These are phyloP conservation scores for Amanita brunnescens DNA, from an alignment of 768 basidiomycete genomes.

Conservation along the genomic window DNA sequence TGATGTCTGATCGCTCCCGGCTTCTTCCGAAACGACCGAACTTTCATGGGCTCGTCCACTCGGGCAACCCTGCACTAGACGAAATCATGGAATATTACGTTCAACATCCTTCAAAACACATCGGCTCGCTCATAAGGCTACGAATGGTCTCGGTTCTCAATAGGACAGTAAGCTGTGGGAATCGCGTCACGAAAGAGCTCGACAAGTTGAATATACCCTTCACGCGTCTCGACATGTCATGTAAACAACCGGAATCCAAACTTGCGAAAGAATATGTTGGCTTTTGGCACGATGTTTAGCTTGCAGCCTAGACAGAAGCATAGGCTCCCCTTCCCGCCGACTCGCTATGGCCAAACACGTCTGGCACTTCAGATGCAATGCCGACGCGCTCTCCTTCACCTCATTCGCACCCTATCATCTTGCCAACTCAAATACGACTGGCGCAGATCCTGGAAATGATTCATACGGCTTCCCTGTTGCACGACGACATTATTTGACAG, in stretches of 20 bases:
- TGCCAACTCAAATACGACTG: slow-evolving; percentile 84
- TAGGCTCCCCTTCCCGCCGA: slow-evolving; percentile 19
- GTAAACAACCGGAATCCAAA: too few relatives aligned
- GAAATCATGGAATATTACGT: slow-evolving; percentile 93
- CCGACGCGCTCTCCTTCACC: slow-evolving; percentile 12
- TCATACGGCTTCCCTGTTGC: slow-evolving; percentile 90
- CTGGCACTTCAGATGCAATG: slow-evolving; percentile 6
- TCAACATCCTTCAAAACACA: slow-evolving; percentile 79
- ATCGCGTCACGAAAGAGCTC: slow-evolving; percentile 39
- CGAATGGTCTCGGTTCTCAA: slow-evolving; percentile 72
- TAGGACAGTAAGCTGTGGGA: slow-evolving; percentile 52
- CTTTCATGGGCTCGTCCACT: too few relatives aligned
- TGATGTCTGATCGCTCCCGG: too few relatives aligned
- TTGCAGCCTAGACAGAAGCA: slow-evolving; percentile 19
- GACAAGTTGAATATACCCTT: slow-evolving; percentile 66
- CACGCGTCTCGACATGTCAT: slow-evolving; percentile 66
- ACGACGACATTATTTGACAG: slow-evolving; percentile 93
- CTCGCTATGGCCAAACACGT: slow-evolving; percentile 12
- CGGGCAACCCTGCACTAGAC: slow-evolving; percentile 72
- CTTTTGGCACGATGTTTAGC: slow-evolving; percentile 39
- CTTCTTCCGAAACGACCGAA: neutral
- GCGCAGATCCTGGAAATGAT: slow-evolving; percentile 97
- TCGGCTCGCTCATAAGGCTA: slow-evolving; percentile 84
- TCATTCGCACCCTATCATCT: slow-evolving; percentile 26
- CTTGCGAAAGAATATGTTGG: slow-evolving; percentile 53